A percentile compares a stretch with the other conserved stretches of the same genome.
Evolutionary conservation across 805 yeast species (phyloP).

Genomic region (Ogataea siamensis): DNA sequence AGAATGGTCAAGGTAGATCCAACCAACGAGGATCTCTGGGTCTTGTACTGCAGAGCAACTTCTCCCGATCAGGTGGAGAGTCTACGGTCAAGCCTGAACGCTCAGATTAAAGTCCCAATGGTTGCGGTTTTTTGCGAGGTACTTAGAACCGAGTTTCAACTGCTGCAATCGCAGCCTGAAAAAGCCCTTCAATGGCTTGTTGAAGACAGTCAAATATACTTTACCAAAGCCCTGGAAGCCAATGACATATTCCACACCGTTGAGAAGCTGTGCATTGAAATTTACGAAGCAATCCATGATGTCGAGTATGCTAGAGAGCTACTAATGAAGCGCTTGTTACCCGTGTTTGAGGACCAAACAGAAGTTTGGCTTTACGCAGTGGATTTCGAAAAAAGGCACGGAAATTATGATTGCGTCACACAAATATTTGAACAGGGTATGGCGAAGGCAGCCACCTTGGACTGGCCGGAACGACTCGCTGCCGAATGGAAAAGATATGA

Average conservation of each 20-base stretch:
- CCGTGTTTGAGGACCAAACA: slow-evolving; percentile 31
- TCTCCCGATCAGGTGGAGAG: neutral
- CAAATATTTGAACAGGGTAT: slow-evolving; percentile 36
- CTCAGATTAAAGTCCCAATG: neutral
- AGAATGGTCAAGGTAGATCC: slow-evolving; percentile 5
- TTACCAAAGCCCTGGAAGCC: slow-evolving; percentile 28
- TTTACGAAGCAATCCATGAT: slow-evolving; percentile 34
- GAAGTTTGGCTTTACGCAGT: slow-evolving; percentile 48
- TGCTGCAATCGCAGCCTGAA: slow-evolving; percentile 10
- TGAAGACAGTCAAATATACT: slow-evolving; percentile 26
- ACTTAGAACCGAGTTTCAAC: slow-evolving; percentile 8
- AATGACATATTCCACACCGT: slow-evolving; percentile 42
- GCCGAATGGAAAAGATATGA: slow-evolving; percentile 44
- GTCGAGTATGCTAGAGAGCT: slow-evolving; percentile 27
- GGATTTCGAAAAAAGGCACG: slow-evolving; percentile 38
- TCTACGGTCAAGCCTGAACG: neutral
- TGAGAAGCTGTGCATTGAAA: slow-evolving; percentile 40
- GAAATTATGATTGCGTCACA: slow-evolving; percentile 26
- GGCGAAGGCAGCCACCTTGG: slow-evolving; percentile 32
- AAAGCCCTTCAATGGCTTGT: slow-evolving; percentile 9
- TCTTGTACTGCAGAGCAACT: slow-evolving; percentile 3
- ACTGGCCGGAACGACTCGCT: slow-evolving; percentile 49
- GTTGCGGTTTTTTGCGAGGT: slow-evolving; percentile 2
- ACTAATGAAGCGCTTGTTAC: slow-evolving; percentile 9
- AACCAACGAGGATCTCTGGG: slow-evolving; percentile 3